Base-by-base conservation (phyloP, 2,329 filamentous ascomycete genomes). In the Aurifilum marmelostoma region DNA sequence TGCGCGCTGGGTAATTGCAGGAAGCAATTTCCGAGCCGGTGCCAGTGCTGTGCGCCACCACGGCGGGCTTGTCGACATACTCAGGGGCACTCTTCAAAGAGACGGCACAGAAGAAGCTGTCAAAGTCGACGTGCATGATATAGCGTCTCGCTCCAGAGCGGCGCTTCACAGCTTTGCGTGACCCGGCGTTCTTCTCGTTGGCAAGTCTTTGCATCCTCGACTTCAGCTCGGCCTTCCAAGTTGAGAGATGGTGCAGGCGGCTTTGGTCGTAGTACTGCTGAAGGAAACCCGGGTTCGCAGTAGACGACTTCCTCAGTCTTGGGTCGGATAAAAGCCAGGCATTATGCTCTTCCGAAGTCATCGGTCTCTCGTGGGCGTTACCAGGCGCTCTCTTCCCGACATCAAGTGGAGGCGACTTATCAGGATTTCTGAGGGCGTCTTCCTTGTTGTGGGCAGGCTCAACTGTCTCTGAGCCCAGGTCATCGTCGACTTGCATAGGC, bases 71-170 rank as follows among this genome's bases (percentile, higher is more conserved):
- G 64, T 92, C 89, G 52, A 84, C 82, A 70, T 88, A 90, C 27
- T 97, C 89, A 0, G 95, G 94, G 32, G 89, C 85, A 66, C 89
- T 91, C 74, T 94, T 93, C 18, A 89, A 77, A 0, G 96, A 97
- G 0, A 99, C 93, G 0, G 97, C 93, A 69, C 94, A 97, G 79
- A 99, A 99, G 81, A 99, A 99, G 79, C 94, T 96, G 80, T 99
- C 97, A 78, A 99, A 99, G 77, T 99, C 96, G 39, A 99, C 93
- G 75, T 99, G 96, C 76, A 99, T 87, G 66, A 99, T 86, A 75
- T 98, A 99, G 64, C 92, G 84, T 70, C 94, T 86, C 3, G 89
- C 81, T 0, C 91, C 92, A 16, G 86, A 83, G 34, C 84, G 84
- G 56, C 84, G 83, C 74, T 89, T 83, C 73, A 82, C 7, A 72